Evolutionary conservation across 2,329 filamentous ascomycete genomes (phyloP), one percentile per base, ranked within the genome.

Genomic region (Curvularia spicifera): DNA sequence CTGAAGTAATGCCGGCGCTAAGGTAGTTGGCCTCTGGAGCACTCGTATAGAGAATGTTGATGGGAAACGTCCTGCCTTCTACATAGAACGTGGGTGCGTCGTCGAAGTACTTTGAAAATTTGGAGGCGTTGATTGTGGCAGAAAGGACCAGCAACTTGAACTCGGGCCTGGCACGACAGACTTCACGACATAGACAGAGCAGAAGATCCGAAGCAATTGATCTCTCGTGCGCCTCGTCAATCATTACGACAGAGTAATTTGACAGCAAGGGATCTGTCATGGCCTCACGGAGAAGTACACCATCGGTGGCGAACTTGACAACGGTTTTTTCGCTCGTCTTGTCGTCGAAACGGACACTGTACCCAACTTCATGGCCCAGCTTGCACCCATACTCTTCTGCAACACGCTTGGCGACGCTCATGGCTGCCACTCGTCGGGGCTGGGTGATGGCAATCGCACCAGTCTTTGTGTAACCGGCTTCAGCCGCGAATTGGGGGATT

Each of bases 301-400:
- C 95, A 71, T 99, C 95, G 0, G 95, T 99, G 90, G 96, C 94
- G 78, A 97, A 98, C 77, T 97, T 96, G 53, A 99, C 79, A 7
- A 94, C 83, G 0, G 95, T 98, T 69, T 96, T 96, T 70, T 96
- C 92, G 73, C 50, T 53, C 1, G 93, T 96, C 63, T 89, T 88
- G 76, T 97, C 91, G 74, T 99, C 95, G 69, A 98, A 99, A 60
- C 95, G 90, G 67, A 99, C 96, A 0, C 89, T 89, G 75, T 97
- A 99, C 15, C 95, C 95, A 26, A 98, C 94, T 72, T 97, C 92
- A 61, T 91, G 90, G 0, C 95, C 95, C 10, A 80, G 74, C 94
- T 93, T 59, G 92, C 89, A 0, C 91, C 93, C 80, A 96, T 91
- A 44, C 74, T 99, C 95, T 55, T 98, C 93, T 0, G 94, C 91